Evolutionary conservation across 2,329 filamentous ascomycete genomes (phyloP), one percentile per base, ranked within the genome.

Genomic region (Xylariaceae sp.): DNA sequence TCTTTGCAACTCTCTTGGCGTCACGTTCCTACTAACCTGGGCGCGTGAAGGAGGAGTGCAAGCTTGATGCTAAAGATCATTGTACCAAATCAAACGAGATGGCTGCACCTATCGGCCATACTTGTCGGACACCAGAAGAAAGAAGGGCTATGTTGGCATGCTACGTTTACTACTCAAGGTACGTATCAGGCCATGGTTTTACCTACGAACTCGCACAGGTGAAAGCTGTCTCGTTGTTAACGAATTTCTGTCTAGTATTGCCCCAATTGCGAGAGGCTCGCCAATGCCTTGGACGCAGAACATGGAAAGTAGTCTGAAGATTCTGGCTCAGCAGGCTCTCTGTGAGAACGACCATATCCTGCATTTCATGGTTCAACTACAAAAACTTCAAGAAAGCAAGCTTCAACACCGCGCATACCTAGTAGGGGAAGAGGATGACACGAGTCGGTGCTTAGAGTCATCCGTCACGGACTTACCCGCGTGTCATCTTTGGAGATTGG

Each of bases 241-340:
- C 0, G 34, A 17, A 23, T 48, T 55, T 13, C 11, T 15, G 45
- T 18, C 1, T 10, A 71, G 69, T 23, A 65, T 64, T 7, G 68
- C 66, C 6, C 62, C 63, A 10, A 68, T 72, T 47, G 48, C 71
- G 34, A 64, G 61, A 52, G 64, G 61, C n/a, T 62, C 69, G 30
- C 60, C 64, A 4, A 68, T 87, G 53, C 75, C 73, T 2, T 88
- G 84, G 84, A 85, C 79, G 0, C 64, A 78, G 1, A 78, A 84
- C 55, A 79, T 87, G 74, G 82, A 85, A 35, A 82, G 86, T 42
- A 82, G 78, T 42, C 72, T 87, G 0, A 70, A 75, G 3, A 63
- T 75, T 1, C 71, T 88, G 0, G 72, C 74, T 3, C 71, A 76
- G 13, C 71, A 75, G 1, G 75, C 74, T 6, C 80, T 85, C 57